Evolutionary conservation across 2,329 filamentous ascomycete species (phyloP).

Genomic region (Nigrospora oryzae): DNA sequence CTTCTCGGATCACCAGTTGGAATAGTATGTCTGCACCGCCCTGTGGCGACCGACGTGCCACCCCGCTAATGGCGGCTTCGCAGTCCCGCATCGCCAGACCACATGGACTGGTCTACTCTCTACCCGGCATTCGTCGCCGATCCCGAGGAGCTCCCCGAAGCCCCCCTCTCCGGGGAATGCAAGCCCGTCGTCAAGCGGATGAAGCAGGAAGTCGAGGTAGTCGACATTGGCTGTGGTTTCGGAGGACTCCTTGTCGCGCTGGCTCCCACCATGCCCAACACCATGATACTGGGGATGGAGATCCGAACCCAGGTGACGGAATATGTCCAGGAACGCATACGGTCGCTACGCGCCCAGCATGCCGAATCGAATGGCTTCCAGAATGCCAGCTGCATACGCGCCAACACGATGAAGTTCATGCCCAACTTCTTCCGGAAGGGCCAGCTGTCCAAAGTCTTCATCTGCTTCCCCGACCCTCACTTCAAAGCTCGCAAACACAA

Average conservation of each 20-base stretch:
- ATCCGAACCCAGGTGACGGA: constrained; percentile 85
- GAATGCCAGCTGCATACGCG: constrained; percentile 81
- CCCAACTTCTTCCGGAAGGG: constrained; percentile 85
- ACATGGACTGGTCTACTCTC: constrained; percentile 86
- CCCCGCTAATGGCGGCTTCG: background rate
- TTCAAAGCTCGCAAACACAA: constrained; percentile 98
- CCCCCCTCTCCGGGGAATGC: constrained; percentile 6
- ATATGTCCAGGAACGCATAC: constrained; percentile 82
- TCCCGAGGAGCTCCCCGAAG: constrained; percentile 18
- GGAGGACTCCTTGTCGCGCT: constrained; percentile 84
- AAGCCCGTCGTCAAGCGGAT: constrained; percentile 23
- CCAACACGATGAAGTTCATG: constrained; percentile 99
- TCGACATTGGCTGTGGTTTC: constrained; percentile 96
- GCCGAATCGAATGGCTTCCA: constrained; percentile 53
- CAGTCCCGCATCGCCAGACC: constrained; percentile 68
- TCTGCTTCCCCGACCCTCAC: constrained; percentile 97
- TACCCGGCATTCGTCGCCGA: constrained; percentile 65
- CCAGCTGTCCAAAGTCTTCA: constrained; percentile 86
- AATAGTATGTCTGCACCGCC: constrained; percentile 57
- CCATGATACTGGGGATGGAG: constrained; percentile 81
- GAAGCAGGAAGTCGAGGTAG: constrained; percentile 72
- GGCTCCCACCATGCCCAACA: constrained; percentile 71
- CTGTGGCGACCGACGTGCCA: background rate
- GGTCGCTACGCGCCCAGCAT: constrained; percentile 66
- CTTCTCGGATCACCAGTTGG: constrained; percentile 86